Evolutionary conservation across 2,329 filamentous ascomycete species (phyloP), one percentile per base, ranked within the genome.

Genomic region (Coleophoma crateriformis): DNA sequence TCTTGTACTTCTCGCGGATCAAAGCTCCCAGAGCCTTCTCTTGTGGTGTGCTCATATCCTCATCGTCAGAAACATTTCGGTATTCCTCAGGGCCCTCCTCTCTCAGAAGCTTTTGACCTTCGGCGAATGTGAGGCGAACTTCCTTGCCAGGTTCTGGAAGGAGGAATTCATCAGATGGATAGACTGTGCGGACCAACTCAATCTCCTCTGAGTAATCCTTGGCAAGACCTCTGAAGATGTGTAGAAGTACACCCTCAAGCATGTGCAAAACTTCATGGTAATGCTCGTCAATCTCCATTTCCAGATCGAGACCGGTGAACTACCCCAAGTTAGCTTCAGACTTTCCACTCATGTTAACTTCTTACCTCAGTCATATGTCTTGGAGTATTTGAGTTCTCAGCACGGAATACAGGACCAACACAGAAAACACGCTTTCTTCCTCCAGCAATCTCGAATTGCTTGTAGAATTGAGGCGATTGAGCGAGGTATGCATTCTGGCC

Each of bases 21-120:
- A 97, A 77, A 22, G 83, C 84, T 50, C 94, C 94, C 8, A 97
- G 84, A n/a, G 86, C 88, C 71, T 91, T 91, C 68, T 94, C 88
- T 64, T 92, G 85, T 0, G 88, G 84, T 0, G 88, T 94, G 64
- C 72, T 80, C 75, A 92, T 84, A 62, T 94, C 88, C 64, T 92
- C 88, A 54, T 87, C 82, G 64, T 92, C 87, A 34, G 72, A 73
- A 33, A 91, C 83, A 59, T 90, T 81, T 57, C 69, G 69, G 68
- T 71, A 84, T 62, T 88, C 85, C 49, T 73, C 71, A 3, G 81
- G 81, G 0, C 88, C 88, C 55, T 89, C 85, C 58, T 86, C 84
- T 37, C 87, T 82, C 15, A 94, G 78, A 55, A 92, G 85, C 60
- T 82, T 77, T 68, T 92, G 86, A 46, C 80, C 88, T 68, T 92